Evolutionary conservation across 768 basidiomycete genomes (phyloP), one percentile per base, ranked within the genome.

Genomic region (Pleurotus eryngii): DNA sequence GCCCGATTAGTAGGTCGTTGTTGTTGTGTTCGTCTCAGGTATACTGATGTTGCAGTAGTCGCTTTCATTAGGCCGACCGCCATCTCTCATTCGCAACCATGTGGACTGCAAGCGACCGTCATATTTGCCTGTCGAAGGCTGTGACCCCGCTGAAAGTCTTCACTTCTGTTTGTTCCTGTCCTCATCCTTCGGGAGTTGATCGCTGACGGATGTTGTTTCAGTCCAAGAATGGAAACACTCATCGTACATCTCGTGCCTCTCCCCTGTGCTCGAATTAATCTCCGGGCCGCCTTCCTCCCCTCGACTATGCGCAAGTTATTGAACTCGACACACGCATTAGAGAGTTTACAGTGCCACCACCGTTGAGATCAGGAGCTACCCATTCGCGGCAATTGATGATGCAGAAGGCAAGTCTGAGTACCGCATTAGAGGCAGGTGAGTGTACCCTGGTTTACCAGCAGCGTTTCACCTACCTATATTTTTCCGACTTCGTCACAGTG

Each of bases 211-310:
- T 14, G 61, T 56, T 37, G 35, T 18, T 35, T 58, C 39, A 87
- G 86, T 84, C 68, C 85, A 86, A 63, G 81, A 83, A 73, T 89
- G 86, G 86, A 86, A 85, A 63, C 83, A 87, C 61, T 76, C 77
- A 0, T 88, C 84, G 64, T 85, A 84, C 62, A 63, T 76, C 3
- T 65, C 81, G 27, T 87, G 85, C 63, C 74, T 86, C 30, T 78
- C 81, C 17, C 86, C 86, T 1, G 83, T 86, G 9, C 72, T 87
- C 11, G 81, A 85, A 47, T 73, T 78, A 15, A 80, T 79, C 42
- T 81, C 84, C 1, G 76, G 82, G 57, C 81, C 79, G n/a, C 51
- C 51, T 18, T 54, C 51, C 1, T 72, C 75, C 14, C 14, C 65
- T 77, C 12, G 80, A 84, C 56, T 79, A 81, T 62, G 72, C 70